These are phyloP conservation scores for Exophiala phaeomuriformis DNA, from an alignment of 2,329 filamentous ascomycete species.

Conservation along the genomic window DNA sequence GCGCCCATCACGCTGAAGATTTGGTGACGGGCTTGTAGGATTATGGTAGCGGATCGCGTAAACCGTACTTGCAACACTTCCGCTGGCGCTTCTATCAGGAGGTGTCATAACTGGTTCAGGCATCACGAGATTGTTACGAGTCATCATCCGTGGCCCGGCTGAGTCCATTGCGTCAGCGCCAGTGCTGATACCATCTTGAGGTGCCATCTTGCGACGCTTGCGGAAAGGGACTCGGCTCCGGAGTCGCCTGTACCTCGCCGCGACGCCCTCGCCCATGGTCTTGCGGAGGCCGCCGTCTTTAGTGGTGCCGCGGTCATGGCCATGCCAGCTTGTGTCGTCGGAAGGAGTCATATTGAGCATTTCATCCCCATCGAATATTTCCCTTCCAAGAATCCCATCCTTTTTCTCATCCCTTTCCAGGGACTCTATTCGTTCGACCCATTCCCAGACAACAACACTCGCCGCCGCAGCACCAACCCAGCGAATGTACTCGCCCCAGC, in stretches of 20 bases:
- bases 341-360: constrained; percentile 66
- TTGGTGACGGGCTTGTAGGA: constrained; percentile 42
- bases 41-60: constrained; percentile 58
- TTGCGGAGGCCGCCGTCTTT: constrained; percentile 8
- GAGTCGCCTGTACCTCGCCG: constrained; percentile 11
- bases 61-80: constrained; percentile 56
- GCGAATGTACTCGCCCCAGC: constrained; percentile 90
- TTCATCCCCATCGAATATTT: constrained; percentile 90
- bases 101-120: constrained; percentile 44
- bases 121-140: constrained; percentile 32
- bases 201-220: constrained; percentile 14
- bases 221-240: constrained; percentile 15
- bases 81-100: constrained; percentile 54
- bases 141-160: constrained; percentile 32
- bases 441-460: constrained; percentile 97
- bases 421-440: constrained; percentile 91
- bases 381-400: constrained; percentile 80
- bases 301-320: constrained; percentile 5
- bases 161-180: constrained; percentile 19
- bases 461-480: constrained; percentile 95
- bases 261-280: constrained; percentile 7
- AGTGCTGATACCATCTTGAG: constrained; percentile 17
- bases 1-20: constrained; percentile 7
- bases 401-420: constrained; percentile 89
- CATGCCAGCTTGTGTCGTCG: constrained; percentile 48